phyloP scores from a whole-genome alignment of 495 filamentous ascomycete genomes.

The Trichoderma orchidacearum region DNA sequence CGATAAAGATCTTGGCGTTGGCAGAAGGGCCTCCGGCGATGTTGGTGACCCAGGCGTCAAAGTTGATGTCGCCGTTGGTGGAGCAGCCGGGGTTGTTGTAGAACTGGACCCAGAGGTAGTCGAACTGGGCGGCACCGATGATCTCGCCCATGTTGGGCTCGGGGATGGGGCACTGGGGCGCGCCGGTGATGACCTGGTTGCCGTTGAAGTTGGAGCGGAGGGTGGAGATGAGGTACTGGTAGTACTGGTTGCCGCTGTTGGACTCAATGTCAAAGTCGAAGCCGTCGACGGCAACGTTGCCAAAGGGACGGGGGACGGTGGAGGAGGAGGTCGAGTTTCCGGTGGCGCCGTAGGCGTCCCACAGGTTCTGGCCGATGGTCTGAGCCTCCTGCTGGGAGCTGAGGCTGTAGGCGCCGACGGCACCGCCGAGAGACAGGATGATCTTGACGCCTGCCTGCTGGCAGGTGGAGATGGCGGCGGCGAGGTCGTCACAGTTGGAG shows the following conservation, averaged over 20 bases:
- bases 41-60: slow-evolving; percentile 43
- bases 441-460: slow-evolving; percentile 43
- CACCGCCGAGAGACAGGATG: slow-evolving; percentile 43
- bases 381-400: neutral
- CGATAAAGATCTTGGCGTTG: slow-evolving; percentile 40
- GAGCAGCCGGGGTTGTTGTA: slow-evolving; percentile 49
- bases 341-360: slow-evolving; percentile 42
- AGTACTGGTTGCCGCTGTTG: slow-evolving; percentile 10
- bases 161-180: slow-evolving; percentile 45
- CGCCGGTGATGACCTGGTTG: slow-evolving; percentile 37
- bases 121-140: slow-evolving; percentile 34
- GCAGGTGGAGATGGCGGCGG: slow-evolving; percentile 38
- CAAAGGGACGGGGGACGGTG: slow-evolving; percentile 39
- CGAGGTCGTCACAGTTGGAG: slow-evolving; percentile 12
- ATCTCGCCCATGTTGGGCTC: slow-evolving; percentile 31
- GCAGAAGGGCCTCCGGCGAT: slow-evolving; percentile 35
- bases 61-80: slow-evolving; percentile 38
- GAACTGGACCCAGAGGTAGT: slow-evolving; percentile 50
- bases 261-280: slow-evolving; percentile 50
- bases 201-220: slow-evolving; percentile 31
- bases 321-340: slow-evolving; percentile 12
- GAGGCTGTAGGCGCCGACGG: neutral
- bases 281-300: slow-evolving; percentile 22
- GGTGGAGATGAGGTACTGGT: slow-evolving; percentile 28
- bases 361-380: slow-evolving; percentile 18